These are phyloP conservation scores for Boletus nobilissimus DNA, from an alignment of 1,284 basidiomycete genomes.

Conservation along the genomic window DNA sequence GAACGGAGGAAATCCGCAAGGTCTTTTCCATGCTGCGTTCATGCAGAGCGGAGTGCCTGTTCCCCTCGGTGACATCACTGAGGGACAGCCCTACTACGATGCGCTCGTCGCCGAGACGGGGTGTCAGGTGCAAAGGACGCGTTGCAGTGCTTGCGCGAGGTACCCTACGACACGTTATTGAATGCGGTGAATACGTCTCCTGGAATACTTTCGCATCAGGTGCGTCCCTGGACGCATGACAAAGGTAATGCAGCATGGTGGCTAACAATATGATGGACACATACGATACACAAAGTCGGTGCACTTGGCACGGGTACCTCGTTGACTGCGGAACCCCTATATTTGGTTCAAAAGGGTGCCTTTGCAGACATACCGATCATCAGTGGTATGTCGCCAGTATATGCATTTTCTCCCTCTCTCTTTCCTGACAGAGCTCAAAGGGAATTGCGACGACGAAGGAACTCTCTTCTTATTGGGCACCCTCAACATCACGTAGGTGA, in stretches of 20 bases:
- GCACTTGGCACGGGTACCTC: slow-evolving; percentile 57
- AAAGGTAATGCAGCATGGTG: background rate
- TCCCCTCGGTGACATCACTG: slow-evolving; percentile 24
- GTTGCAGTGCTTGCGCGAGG: slow-evolving; percentile 42
- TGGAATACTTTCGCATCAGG: background rate
- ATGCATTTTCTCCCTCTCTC: slow-evolving; percentile 32
- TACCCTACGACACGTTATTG: background rate
- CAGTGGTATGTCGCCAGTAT: slow-evolving; percentile 43
- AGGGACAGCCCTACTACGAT: slow-evolving; percentile 34
- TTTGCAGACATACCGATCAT: slow-evolving; percentile 59
- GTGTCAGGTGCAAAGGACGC: slow-evolving; percentile 38
- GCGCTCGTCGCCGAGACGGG: slow-evolving; percentile 33
- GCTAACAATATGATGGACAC: background rate
- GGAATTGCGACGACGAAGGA: slow-evolving; percentile 64
- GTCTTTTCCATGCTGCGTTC: slow-evolving; percentile 47
- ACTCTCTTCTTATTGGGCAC: slow-evolving; percentile 55
- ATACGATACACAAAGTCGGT: slow-evolving; percentile 46
- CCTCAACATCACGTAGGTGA: background rate
- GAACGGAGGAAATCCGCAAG: slow-evolving; percentile 37
- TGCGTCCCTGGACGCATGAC: background rate
- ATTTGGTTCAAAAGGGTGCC: slow-evolving; percentile 51
- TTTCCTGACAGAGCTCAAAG: slow-evolving; percentile 45
- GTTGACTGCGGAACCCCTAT: slow-evolving; percentile 56
- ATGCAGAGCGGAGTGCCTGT: slow-evolving; percentile 45
- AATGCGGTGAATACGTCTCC: background rate